Evolutionary conservation across 2,329 filamentous ascomycete genomes (phyloP), one percentile per base, ranked within the genome.

Genomic region (Zalaria sp.): DNA sequence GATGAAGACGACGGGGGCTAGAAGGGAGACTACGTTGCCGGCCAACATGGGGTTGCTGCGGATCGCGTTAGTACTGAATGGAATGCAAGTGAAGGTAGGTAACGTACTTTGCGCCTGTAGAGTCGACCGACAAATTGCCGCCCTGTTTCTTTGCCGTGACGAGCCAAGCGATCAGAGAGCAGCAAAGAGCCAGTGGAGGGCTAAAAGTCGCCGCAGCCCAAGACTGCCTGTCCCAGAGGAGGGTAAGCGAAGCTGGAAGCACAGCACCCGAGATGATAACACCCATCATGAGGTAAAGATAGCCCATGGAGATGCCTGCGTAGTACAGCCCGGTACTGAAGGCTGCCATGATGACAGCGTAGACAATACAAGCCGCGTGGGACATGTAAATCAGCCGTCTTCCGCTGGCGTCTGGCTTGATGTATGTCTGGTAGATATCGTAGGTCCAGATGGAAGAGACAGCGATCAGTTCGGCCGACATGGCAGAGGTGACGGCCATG

Each of bases 241-340:
- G 71, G 0, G 85, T 83, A 47, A 93, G 65, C 0, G 84, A 81
- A 0, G 85, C 83, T 0, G 88, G 87, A 8, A 94, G 71, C 3
- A 93, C 86, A 6, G 40, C 44, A 0, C 83, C 77, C 0, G 81
- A 86, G 55, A 94, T 91, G 53, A 94, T 84, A 39, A 87, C 83
- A 5, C 87, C 88, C 87, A 94, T 94, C 56, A 93, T 75, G 1
- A 93, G 67, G 55, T 93, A 93, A 3, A 93, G 69, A 53, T 88
- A 93, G 7, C 86, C 87, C 83, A 94, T 91, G 7, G 76, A 81
- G 46, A 94, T 82, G 18, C 60, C 64, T 25, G 63, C 63, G 47
- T 67, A 68, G 49, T 65, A 57, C 0, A 91, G 72, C 0, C 83
- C 85, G 0, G 84, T 83, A 0, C 79, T 79, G 60, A 93, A 85